These are phyloP conservation scores for Gentiana macrophylla DNA, from an alignment of 257 asterid species.

Conservation along the genomic window DNA sequence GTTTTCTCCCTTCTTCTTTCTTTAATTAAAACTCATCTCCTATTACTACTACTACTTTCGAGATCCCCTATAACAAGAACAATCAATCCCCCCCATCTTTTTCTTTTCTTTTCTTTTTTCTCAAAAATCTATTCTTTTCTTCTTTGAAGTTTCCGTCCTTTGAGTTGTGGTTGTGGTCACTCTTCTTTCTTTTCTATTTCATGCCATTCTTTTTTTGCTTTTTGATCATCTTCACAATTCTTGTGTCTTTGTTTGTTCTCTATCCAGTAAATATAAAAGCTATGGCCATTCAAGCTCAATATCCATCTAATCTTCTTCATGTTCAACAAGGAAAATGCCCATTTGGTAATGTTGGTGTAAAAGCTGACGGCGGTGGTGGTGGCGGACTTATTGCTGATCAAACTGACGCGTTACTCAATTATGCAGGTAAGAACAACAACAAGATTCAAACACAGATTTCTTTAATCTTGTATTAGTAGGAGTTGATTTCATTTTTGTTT, in stretches of 20 bases:
- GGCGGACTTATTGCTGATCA: conserved; percentile 19
- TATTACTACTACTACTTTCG: no score
- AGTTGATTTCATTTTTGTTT: neutral
- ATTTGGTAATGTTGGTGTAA: conserved; percentile 12
- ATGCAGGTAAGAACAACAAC: conserved; percentile 17
- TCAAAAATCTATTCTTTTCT: neutral
- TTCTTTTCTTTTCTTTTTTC: neutral
- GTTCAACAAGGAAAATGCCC: conserved; percentile 24
- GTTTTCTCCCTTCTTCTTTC: no score
- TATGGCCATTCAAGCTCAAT: conserved; percentile 52
- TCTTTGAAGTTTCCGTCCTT: neutral
- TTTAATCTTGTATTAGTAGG: neutral
- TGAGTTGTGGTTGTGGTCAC: neutral
- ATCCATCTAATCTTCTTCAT: conserved; percentile 14
- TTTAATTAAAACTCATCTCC: no score
- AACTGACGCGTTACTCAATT: conserved; percentile 19
- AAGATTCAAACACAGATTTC: neutral
- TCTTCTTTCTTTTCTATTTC: conserved; percentile 6
- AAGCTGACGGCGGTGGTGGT: conserved; percentile 7
- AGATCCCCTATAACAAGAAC: no score
- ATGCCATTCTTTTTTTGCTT: conserved; percentile 22
- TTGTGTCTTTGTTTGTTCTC: neutral
- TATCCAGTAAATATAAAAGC: neutral
- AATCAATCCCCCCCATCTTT: neutral
- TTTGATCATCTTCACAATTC: conserved; percentile 15